A percentile compares a stretch with the other conserved stretches of the same genome.
These are phyloP conservation scores for Alternaria arborescens DNA, from an alignment of 2,329 filamentous ascomycete species.

Conservation along the genomic window DNA sequence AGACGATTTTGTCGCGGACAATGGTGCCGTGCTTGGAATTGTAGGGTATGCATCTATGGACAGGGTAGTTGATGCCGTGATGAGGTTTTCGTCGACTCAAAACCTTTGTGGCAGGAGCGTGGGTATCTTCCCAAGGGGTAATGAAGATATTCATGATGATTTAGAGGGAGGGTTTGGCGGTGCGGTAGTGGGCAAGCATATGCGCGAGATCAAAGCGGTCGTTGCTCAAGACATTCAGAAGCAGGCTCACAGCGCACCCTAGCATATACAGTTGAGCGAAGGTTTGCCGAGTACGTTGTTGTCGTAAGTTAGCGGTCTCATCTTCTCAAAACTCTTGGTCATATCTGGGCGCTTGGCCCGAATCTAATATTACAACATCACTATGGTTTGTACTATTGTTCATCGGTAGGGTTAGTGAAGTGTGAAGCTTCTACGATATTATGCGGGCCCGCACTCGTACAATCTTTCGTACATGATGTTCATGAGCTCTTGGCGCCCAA, in stretches of 20 bases:
- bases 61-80: slow-evolving; percentile 29
- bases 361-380: background rate
- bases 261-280: background rate
- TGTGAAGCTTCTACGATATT: background rate
- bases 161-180: slow-evolving; percentile 28
- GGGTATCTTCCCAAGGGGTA: slow-evolving; percentile 28
- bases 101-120: slow-evolving; percentile 26
- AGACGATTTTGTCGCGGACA: slow-evolving; percentile 18
- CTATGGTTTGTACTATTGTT: background rate
- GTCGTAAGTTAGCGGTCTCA: background rate
- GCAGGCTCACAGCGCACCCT: background rate
- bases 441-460: background rate
- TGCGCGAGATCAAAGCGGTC: slow-evolving; percentile 10
- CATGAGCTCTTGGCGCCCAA: background rate
- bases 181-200: slow-evolving; percentile 16
- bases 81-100: slow-evolving; percentile 26
- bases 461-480: background rate
- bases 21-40: slow-evolving; percentile 17
- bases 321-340: background rate
- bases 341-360: background rate
- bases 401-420: too few relatives aligned
- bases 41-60: slow-evolving; percentile 34
- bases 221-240: background rate
- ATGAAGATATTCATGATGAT: slow-evolving; percentile 32
- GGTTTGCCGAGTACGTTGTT: background rate